A percentile compares a stretch with the other conserved stretches of the same genome.
phyloP scores from a whole-genome alignment of 2,329 filamentous ascomycete species.

The Raffaelea albimanens region DNA sequence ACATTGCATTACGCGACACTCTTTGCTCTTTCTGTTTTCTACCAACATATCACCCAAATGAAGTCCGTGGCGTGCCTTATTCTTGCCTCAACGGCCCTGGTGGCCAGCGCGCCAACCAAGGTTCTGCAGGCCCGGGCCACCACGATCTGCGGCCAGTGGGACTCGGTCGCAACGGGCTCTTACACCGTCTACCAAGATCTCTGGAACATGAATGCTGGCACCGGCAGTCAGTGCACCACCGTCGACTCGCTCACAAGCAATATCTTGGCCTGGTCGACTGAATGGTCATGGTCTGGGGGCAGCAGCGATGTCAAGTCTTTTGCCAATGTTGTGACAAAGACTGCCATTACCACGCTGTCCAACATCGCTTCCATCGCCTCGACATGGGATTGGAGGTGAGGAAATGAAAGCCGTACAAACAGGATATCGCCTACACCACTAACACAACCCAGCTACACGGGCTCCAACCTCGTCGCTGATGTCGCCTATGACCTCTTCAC shows the following conservation, averaged over 20 bases:
- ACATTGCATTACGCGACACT: too few species aligned
- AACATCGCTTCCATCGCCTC: conserved; percentile 25
- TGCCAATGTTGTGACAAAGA: conserved; percentile 30
- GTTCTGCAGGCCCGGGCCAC: conserved; percentile 8
- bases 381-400: conserved; percentile 28
- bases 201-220: conserved; percentile 31
- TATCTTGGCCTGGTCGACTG: conserved; percentile 31
- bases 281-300: conserved; percentile 33
- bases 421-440: not conserved
- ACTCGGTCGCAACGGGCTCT: conserved; percentile 16
- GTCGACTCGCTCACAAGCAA: conserved; percentile 24
- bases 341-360: conserved; percentile 22
- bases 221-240: conserved; percentile 33
- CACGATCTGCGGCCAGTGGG: conserved; percentile 10
- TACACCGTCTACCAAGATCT: conserved; percentile 45
- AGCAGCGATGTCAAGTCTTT: conserved; percentile 33
- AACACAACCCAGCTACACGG: conserved; percentile 20
- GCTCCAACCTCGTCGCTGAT: conserved; percentile 34
- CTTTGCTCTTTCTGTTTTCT: not conserved
- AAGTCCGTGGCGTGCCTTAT: not conserved
- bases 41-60: not conserved
- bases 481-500: conserved; percentile 56
- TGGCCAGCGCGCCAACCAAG: conserved; percentile 2
- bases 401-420: not conserved
- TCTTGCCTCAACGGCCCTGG: conserved; percentile 1